Evolutionary conservation across 2,329 filamentous ascomycete genomes (phyloP).

Genomic region (Aspergillus latus): DNA sequence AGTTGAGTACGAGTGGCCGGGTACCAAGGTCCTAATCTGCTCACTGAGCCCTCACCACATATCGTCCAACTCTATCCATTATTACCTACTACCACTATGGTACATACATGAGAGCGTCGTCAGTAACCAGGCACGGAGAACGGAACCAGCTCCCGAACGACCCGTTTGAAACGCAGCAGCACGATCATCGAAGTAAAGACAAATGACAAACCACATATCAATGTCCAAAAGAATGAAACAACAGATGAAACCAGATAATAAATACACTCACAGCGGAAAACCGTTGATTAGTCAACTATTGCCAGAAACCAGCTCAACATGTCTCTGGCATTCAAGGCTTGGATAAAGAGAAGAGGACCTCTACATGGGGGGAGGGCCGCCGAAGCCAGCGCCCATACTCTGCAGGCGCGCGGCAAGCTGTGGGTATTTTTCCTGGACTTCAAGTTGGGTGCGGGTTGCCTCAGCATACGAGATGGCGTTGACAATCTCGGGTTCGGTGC

Average conservation of each 20-base stretch:
- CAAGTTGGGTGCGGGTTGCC: constrained; percentile 91
- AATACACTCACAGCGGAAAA: constrained; percentile 12
- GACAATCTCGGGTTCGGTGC: constrained; percentile 92
- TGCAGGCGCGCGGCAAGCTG: constrained; percentile 72
- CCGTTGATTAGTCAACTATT: constrained; percentile 1
- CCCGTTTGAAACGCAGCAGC: constrained; percentile 7
- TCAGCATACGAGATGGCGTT: constrained; percentile 97
- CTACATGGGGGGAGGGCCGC: constrained; percentile 37
- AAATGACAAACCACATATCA: constrained; percentile 15
- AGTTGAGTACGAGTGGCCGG: not conserved
- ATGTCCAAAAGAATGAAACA: constrained; percentile 19
- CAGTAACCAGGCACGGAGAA: not conserved
- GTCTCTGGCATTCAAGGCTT: not conserved
- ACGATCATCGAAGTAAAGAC: constrained; percentile 17
- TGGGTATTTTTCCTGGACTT: constrained; percentile 85
- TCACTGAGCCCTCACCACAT: not conserved
- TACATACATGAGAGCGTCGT: constrained; percentile 14
- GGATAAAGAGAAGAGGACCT: constrained; percentile 12
- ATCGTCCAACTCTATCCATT: constrained; percentile 14
- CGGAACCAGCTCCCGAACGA: constrained; percentile 8
- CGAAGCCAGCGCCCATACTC: constrained; percentile 52
- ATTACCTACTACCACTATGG: constrained; percentile 14
- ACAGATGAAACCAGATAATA: constrained; percentile 16
- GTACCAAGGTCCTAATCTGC: not conserved
- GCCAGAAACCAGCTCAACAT: not conserved